phyloP scores from a whole-genome alignment of 2,329 filamentous ascomycete genomes.

The Aspergillus sojae region DNA sequence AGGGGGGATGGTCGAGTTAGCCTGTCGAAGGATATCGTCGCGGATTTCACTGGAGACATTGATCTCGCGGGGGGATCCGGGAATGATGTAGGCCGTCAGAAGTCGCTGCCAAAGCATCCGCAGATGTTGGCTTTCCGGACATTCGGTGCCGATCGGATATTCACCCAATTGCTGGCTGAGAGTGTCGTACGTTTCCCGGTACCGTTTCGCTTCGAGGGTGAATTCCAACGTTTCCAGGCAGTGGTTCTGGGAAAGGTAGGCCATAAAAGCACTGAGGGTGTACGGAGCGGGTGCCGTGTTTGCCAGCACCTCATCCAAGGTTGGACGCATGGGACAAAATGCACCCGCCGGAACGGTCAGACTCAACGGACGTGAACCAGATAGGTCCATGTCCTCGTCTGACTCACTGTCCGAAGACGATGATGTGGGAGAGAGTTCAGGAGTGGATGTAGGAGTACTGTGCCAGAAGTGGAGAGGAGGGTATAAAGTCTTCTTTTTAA shows the following conservation, averaged over 20 bases:
- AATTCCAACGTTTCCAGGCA: conserved; percentile 97
- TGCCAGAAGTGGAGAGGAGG: conserved; percentile 41
- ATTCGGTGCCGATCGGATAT: conserved; percentile 52
- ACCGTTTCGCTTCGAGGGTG: conserved; percentile 88
- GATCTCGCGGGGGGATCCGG: conserved; percentile 82
- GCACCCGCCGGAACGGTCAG: conserved; percentile 43
- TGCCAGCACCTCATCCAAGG: conserved; percentile 82
- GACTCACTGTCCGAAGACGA: conserved; percentile 47
- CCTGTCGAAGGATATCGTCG: conserved; percentile 72
- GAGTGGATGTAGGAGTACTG: conserved; percentile 47
- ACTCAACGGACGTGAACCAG: conserved; percentile 47
- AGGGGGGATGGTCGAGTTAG: conserved; percentile 62
- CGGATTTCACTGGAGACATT: conserved; percentile 87
- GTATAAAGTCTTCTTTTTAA: conserved; percentile 40
- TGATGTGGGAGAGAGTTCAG: conserved; percentile 46
- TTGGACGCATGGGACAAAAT: conserved; percentile 60
- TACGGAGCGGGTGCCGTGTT: conserved; percentile 86
- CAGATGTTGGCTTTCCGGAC: conserved; percentile 67
- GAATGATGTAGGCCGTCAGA: conserved; percentile 85
- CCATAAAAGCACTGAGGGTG: conserved; percentile 91
- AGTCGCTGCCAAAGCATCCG: conserved; percentile 84
- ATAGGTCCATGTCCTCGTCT: conserved; percentile 48
- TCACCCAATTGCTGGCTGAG: conserved; percentile 56
- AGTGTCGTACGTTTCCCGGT: conserved; percentile 68
- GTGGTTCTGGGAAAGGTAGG: conserved; percentile 94